phyloP scores from a whole-genome alignment of 768 basidiomycete genomes.

The Termitomyces sp. region DNA sequence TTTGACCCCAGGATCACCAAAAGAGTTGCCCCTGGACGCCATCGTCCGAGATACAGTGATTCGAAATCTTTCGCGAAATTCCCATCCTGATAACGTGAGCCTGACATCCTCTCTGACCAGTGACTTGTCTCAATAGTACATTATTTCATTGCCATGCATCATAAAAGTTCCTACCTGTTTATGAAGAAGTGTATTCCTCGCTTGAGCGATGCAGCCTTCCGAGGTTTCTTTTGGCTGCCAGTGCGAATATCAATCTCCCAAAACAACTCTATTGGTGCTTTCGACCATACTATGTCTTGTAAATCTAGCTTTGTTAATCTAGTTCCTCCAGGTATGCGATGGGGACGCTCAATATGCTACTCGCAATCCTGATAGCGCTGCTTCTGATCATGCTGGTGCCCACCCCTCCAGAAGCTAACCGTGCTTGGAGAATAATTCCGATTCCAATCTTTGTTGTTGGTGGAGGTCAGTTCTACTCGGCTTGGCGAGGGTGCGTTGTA shows the following conservation, averaged over 20 bases:
- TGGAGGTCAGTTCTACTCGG: constrained; percentile 31
- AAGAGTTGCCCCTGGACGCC: constrained; percentile 28
- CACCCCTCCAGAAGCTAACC: constrained; percentile 21
- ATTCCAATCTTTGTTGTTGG: constrained; percentile 29
- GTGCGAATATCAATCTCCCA: constrained; percentile 34
- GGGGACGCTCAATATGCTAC: constrained; percentile 23
- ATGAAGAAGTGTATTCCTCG: constrained; percentile 30
- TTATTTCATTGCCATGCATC: not conserved
- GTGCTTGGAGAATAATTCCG: constrained; percentile 32
- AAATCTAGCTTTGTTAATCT: not conserved
- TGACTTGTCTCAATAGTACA: not conserved
- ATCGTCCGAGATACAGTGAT: constrained; percentile 28
- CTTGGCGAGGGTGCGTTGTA: constrained; percentile 29
- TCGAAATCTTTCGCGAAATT: constrained; percentile 25
- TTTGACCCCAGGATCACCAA: constrained; percentile 26
- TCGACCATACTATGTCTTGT: not conserved
- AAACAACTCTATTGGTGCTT: constrained; percentile 35
- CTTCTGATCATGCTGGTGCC: constrained; percentile 27
- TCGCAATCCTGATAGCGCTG: constrained; percentile 27
- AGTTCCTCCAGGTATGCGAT: constrained; percentile 27
- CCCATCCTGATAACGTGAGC: constrained; percentile 36
- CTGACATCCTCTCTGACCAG: not conserved
- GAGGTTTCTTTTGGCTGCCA: constrained; percentile 29
- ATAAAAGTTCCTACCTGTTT: constrained; percentile 32
- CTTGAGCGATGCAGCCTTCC: constrained; percentile 31